phyloP scores from a whole-genome alignment of 2,329 filamentous ascomycete species.

The Geosmithia flava region DNA sequence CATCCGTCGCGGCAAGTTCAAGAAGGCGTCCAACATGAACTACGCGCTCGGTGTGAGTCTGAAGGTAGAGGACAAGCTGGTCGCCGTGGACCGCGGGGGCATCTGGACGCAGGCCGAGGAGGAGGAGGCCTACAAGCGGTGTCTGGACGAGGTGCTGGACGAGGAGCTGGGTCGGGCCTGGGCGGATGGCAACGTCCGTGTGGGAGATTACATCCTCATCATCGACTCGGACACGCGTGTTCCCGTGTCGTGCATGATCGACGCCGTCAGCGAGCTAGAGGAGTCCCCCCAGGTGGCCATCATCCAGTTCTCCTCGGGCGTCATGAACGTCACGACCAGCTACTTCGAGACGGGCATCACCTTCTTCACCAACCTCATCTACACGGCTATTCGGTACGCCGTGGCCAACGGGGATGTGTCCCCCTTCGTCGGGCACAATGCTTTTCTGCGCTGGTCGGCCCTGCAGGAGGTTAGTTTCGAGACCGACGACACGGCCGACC shows the following conservation, averaged over 20 bases:
- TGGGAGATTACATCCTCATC: slow-evolving; percentile 53
- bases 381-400: slow-evolving; percentile 58
- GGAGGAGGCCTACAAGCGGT: slow-evolving; percentile 33
- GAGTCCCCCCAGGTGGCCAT: slow-evolving; percentile 58
- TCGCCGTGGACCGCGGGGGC: slow-evolving; percentile 7
- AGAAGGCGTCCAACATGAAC: slow-evolving; percentile 69
- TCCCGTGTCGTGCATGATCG: slow-evolving; percentile 53
- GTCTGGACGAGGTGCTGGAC: slow-evolving; percentile 34
- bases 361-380: slow-evolving; percentile 70
- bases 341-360: slow-evolving; percentile 66
- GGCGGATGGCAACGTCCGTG: slow-evolving; percentile 47
- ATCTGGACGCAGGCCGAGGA: slow-evolving; percentile 16
- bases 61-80: slow-evolving; percentile 35
- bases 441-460: slow-evolving; percentile 53
- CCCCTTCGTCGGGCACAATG: slow-evolving; percentile 69
- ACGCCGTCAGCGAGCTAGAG: slow-evolving; percentile 62
- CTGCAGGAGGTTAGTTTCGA: slow-evolving; percentile 17
- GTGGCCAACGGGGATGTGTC: slow-evolving; percentile 61
- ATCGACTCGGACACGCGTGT: slow-evolving; percentile 60
- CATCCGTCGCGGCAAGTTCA: slow-evolving; percentile 51
- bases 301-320: slow-evolving; percentile 59
- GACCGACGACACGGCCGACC: slow-evolving; percentile 25
- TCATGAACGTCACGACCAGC: slow-evolving; percentile 63
- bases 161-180: slow-evolving; percentile 32
- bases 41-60: slow-evolving; percentile 51